Evolutionary conservation across 345 rosid genomes (phyloP), one percentile per base, ranked within the genome.

Genomic region (Eucalyptus regnans): DNA sequence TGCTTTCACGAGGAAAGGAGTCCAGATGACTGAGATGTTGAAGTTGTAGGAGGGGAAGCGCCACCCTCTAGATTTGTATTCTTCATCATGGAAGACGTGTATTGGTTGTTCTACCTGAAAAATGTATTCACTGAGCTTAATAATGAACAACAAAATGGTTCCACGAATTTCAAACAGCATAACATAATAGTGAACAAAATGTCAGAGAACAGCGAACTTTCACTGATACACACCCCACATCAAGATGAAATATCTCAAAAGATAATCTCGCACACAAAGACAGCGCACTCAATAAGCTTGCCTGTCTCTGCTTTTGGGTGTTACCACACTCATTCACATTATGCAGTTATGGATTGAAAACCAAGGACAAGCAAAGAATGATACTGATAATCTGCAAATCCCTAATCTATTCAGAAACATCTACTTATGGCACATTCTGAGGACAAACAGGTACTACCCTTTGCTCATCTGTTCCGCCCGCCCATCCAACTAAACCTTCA

Each of bases 1-100:
- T 43, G 99, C 99, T 89, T 95, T 88, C 12, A 93, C 96, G 4
- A 98, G 98, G 93, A 98, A 97, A 50, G 99, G 99, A 16, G 99
- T 92, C 99, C 99, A 98, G 71, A 97, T 89, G 90, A 92, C 95
- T 18, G 96, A 95, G 87, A 98, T 48, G 6, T 95, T 91, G 80
- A 98, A 92, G 93, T 96, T 97, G 90, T 96, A 93, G 33, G 95
- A 89, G 5, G 94, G 94, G 68, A 97, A 98, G 85, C 89, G 93
- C 99, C 99, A 98, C 91, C 95, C 90, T 86, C 94, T 95, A 10
- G 99, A 95, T 90, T 68, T 95, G 94, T 92, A 95, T 64, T 95
- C 95, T 90, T 94, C 96, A 58, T 97, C 99, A 50, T 96, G 99
- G 94, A 96, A 96, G 76, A 95, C 95, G 89, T 95, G 98, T 84